phyloP scores from a whole-genome alignment of 176 grass and related monocot species.

The Aegilops bicornis region DNA sequence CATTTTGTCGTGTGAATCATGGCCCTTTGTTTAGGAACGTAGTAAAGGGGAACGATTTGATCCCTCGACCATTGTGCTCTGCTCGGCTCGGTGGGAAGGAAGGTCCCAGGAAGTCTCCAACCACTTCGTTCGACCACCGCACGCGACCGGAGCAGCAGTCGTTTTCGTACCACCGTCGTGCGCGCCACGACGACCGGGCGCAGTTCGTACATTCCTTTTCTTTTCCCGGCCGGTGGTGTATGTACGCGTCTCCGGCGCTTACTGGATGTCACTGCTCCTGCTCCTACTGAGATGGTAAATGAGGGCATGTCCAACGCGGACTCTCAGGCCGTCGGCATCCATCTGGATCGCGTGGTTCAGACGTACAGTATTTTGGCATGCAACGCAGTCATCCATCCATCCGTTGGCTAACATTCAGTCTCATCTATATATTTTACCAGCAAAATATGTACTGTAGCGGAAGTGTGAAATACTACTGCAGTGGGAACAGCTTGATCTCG shows the following conservation, averaged over 20 bases:
- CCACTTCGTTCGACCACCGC: not conserved
- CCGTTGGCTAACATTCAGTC: too few species aligned
- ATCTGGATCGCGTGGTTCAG: too few species aligned
- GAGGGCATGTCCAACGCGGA: too few species aligned
- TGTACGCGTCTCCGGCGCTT: not conserved
- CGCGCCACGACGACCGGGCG: not conserved
- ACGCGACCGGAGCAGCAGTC: slow-evolving; percentile 18
- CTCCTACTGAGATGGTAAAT: too few species aligned
- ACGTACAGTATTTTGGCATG: too few species aligned
- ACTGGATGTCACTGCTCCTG: not conserved
- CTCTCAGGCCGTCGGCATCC: too few species aligned
- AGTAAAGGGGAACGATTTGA: not conserved
- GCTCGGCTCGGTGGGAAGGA: not conserved
- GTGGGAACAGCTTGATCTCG: too few species aligned
- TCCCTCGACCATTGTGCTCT: not conserved
- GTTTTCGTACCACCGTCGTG: slow-evolving; percentile 17
- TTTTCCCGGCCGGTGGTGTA: not conserved
- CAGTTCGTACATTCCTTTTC: not conserved
- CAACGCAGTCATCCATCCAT: too few species aligned
- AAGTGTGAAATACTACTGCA: too few species aligned
- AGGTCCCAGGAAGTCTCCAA: not conserved
- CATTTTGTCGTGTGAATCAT: not conserved
- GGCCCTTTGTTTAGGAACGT: too few species aligned
- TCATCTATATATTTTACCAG: too few species aligned
- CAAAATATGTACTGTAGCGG: too few species aligned